A percentile compares a stretch with the other conserved stretches of the same genome.
Evolutionary conservation across 208 protist genomes (phyloP).

Genomic region (Strigomonas oncopelti): DNA sequence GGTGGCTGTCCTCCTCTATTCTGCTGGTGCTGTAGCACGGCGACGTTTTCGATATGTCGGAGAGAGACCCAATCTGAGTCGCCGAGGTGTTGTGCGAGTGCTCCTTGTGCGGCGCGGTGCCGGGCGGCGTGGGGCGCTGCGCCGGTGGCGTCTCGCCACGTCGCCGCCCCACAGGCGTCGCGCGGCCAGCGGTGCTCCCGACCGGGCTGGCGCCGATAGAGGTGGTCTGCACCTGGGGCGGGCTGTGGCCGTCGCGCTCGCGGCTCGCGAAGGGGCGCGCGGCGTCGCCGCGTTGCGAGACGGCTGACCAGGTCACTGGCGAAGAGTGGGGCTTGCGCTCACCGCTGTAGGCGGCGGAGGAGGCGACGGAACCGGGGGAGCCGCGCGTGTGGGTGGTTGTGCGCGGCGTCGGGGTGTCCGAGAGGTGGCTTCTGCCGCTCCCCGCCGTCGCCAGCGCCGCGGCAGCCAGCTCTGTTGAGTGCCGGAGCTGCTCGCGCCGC

Average conservation of each 20-base stretch:
- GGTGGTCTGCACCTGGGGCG: slow-evolving; percentile 28
- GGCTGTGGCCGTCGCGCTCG: slow-evolving; percentile 16
- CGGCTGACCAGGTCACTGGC: not conserved
- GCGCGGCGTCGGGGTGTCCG: not conserved
- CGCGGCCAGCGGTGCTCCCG: not conserved
- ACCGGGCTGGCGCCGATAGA: slow-evolving; percentile 13
- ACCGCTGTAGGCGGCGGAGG: slow-evolving; percentile 15
- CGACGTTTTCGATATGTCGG: slow-evolving; percentile 61
- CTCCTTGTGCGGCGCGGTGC: not conserved
- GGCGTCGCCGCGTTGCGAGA: not conserved
- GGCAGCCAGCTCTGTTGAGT: slow-evolving; percentile 19
- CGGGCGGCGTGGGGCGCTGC: not conserved
- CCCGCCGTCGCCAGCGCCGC: slow-evolving; percentile 5
- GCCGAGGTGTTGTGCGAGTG: slow-evolving; percentile 18
- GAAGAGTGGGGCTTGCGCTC: slow-evolving; percentile 8
- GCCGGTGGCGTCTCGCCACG: not conserved
- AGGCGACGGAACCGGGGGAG: slow-evolving; percentile 1
- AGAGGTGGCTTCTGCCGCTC: not conserved
- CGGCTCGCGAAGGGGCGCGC: not conserved
- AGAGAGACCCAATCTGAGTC: slow-evolving; percentile 53
- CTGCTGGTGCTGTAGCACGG: slow-evolving; percentile 53
- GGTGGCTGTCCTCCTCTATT: slow-evolving; percentile 12
- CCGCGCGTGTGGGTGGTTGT: slow-evolving; percentile 14
- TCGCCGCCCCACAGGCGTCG: not conserved
- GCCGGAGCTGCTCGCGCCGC: slow-evolving; percentile 71